These are phyloP conservation scores for Litchi chinensis DNA, from an alignment of 345 rosid genomes.

Conservation along the genomic window DNA sequence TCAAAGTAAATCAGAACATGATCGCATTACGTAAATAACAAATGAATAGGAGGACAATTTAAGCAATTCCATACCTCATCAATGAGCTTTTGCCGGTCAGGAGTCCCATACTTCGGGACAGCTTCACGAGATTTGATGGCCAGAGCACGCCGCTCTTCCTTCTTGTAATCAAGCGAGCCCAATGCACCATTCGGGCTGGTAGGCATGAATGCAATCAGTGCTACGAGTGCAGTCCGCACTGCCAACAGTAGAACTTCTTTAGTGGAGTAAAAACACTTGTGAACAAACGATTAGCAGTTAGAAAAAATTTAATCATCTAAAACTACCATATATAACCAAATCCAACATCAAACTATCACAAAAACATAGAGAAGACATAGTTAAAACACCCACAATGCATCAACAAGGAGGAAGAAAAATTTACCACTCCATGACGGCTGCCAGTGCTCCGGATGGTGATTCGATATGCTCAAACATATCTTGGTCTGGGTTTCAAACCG, in stretches of 20 bases:
- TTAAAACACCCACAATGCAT: not conserved
- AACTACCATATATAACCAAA: not conserved
- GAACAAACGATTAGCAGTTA: not conserved
- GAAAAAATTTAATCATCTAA: not conserved
- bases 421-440: slow-evolving; percentile 99
- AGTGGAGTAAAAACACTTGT: not conserved
- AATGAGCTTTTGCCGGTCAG: slow-evolving; percentile 86
- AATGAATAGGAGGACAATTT: not conserved
- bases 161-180: slow-evolving; percentile 90
- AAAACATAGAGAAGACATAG: not conserved
- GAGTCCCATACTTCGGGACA: slow-evolving; percentile 71
- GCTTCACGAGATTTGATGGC: slow-evolving; percentile 89
- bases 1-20: slow-evolving; percentile 10
- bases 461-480: slow-evolving; percentile 94
- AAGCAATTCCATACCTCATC: slow-evolving; percentile 61
- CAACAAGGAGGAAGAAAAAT: slow-evolving; percentile 7
- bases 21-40: not conserved
- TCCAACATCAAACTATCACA: not conserved
- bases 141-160: slow-evolving; percentile 80
- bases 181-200: slow-evolving; percentile 90
- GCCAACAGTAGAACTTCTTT: slow-evolving; percentile 35
- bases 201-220: slow-evolving; percentile 97
- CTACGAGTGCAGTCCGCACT: slow-evolving; percentile 95
- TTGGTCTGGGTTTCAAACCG: slow-evolving; percentile 93
- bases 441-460: slow-evolving; percentile 99